Evolutionary conservation across 108 stramenopile species (phyloP), one percentile per base, ranked within the genome.

Genomic region (Skeletonema potamos): DNA sequence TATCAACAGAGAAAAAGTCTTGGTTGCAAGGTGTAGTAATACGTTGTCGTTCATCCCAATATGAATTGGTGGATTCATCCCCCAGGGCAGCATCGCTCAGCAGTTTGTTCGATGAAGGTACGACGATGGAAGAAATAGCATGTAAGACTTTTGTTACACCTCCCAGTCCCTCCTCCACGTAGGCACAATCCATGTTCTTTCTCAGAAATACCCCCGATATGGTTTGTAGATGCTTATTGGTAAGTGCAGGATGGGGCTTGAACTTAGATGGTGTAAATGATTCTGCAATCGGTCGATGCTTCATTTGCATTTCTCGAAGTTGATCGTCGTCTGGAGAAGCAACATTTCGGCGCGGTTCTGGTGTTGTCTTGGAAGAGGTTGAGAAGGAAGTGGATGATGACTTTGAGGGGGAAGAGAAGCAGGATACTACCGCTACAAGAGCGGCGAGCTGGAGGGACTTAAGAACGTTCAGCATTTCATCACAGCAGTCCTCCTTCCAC

Each of bases 1-100:
- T 78, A 77, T 94, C 91, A 7, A 82, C 91, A 58, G 86, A 61
- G 78, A 88, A 94, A 58, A 87, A 92, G 61, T 92, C 91, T 68
- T 36, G 28, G n/a, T 81, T 86, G 64, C 86, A 86, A 2, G 65
- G 63, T 20, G 90, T 85, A 48, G 80, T 56, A 11, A 94, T 72
- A 7, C 88, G 48, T 59, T 87, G 79, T 64, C 93, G 76, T 41
- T 79, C 46, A 58, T 90, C 84, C 83, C 81, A 89, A 46, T 78
- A 89, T 46, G 26, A 34, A 54, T 27, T 41, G n/a, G 22, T 15
- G 0, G 48, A 22, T 2, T 64, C 58, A 22, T 68, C 64, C 6
- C 30, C 57, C 17, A 57, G 3, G 13, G 51, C 43, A 36, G 41
- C 36, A 18, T 68, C 43, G 10, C 62, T 64, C 13, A 51, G 3